A percentile compares a stretch with the other conserved stretches of the same genome.
Conservation (phyloP, 352 stramenopile species). For the Phytophthora agathidicida region DNA sequence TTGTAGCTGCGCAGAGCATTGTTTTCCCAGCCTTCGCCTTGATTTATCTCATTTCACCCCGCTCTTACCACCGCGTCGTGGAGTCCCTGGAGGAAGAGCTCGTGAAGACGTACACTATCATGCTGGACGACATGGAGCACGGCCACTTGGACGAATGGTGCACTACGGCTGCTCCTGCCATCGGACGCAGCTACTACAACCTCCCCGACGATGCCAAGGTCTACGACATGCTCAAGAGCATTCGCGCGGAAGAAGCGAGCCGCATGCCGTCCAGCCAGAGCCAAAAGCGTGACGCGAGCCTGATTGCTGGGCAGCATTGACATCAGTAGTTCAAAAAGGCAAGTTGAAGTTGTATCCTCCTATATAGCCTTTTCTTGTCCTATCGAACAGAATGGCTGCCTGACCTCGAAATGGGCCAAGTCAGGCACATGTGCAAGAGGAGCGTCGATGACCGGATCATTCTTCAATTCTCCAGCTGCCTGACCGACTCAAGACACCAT, state of each 20-base stretch:
- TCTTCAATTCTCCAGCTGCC: conserved; percentile 17
- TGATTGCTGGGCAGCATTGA: conserved; percentile 26
- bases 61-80: conserved; percentile 88
- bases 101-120: conserved; percentile 89
- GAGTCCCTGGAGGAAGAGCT: conserved; percentile 93
- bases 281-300: conserved; percentile 41
- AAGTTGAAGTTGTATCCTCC: too few species aligned
- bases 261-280: conserved; percentile 61
- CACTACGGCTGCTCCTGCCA: conserved; percentile 53
- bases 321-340: too few species aligned
- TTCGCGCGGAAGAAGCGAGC: conserved; percentile 86
- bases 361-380: too few species aligned
- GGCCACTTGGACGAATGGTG: conserved; percentile 81
- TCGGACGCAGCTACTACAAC: conserved; percentile 88
- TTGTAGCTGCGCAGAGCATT: conserved; percentile 83
- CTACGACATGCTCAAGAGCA: conserved; percentile 83
- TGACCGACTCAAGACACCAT: conserved; percentile 37
- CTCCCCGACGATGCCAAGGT: conserved; percentile 79
- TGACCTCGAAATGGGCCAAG: background rate
- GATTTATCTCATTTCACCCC: conserved; percentile 84
- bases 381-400: too few species aligned
- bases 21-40: conserved; percentile 89
- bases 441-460: conserved; percentile 13
- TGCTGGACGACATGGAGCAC: conserved; percentile 88
- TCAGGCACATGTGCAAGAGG: too few species aligned